phyloP scores from a whole-genome alignment of 345 rosid genomes.

The Camelina sativa region DNA sequence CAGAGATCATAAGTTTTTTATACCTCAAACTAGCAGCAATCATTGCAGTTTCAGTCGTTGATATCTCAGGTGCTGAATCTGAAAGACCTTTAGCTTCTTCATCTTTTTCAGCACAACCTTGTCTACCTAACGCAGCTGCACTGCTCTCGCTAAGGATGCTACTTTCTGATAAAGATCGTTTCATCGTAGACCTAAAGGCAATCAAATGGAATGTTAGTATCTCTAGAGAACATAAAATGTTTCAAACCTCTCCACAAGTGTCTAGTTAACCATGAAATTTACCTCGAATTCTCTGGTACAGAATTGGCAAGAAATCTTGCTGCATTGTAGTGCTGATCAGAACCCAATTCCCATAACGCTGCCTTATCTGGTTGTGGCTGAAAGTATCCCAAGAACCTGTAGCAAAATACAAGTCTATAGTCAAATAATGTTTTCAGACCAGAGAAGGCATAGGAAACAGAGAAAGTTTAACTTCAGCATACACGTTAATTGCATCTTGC shows the following conservation, averaged over 20 bases:
- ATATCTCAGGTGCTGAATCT: conserved; percentile 66
- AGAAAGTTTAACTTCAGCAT: conserved; percentile 39
- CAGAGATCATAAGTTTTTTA: neutral
- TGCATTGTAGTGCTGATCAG: conserved; percentile 69
- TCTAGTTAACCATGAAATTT: neutral
- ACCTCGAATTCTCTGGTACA: conserved; percentile 57
- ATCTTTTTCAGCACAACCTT: conserved; percentile 45
- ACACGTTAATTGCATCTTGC: conserved; percentile 96
- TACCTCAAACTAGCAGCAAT: conserved; percentile 60
- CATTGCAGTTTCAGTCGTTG: conserved; percentile 53
- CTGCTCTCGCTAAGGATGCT: conserved; percentile 61
- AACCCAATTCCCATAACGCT: conserved; percentile 86
- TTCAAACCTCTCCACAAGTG: conserved; percentile 4
- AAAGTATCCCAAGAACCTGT: conserved; percentile 94
- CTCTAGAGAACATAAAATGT: conserved; percentile 13
- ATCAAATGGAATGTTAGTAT: conserved; percentile 20
- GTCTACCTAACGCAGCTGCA: conserved; percentile 45
- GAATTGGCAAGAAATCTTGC: conserved; percentile 54
- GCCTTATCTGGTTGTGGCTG: conserved; percentile 91
- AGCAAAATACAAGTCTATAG: conserved; percentile 26
- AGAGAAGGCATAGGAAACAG: conserved; percentile 29
- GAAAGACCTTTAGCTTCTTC: conserved; percentile 57
- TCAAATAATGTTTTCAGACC: conserved; percentile 22
- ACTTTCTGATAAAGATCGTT: conserved; percentile 89
- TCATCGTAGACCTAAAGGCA: conserved; percentile 58